Evolutionary conservation across 805 yeast genomes (phyloP).

Genomic region (Yamadazyma nakazawae): DNA sequence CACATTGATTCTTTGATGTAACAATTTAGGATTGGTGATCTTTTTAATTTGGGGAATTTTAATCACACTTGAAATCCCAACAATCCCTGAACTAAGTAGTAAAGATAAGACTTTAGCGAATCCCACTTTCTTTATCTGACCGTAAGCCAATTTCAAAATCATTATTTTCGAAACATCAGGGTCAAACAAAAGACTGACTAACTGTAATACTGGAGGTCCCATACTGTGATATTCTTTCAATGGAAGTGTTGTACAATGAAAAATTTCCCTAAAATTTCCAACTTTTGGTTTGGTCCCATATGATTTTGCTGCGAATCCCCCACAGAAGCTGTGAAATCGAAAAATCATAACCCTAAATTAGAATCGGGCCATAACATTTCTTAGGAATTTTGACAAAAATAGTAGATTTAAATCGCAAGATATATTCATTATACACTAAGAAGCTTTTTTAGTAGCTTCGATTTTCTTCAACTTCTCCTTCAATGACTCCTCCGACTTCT

Average conservation of each 20-base stretch:
- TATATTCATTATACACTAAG: background rate
- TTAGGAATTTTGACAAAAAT: too few species aligned
- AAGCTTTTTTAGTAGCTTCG: slow-evolving; percentile 13
- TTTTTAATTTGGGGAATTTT: slow-evolving; percentile 41
- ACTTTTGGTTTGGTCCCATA: slow-evolving; percentile 4
- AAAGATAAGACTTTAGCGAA: slow-evolving; percentile 31
- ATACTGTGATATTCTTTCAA: slow-evolving; percentile 8
- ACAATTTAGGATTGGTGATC: slow-evolving; percentile 25
- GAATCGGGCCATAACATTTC: too few species aligned
- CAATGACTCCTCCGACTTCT: slow-evolving; percentile 63
- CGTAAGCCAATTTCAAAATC: slow-evolving; percentile 35
- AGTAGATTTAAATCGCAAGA: background rate
- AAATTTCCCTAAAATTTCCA: background rate
- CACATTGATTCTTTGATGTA: slow-evolving; percentile 25
- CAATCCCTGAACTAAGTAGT: slow-evolving; percentile 31
- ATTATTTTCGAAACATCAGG: slow-evolving; percentile 39
- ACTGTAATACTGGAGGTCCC: slow-evolving; percentile 26
- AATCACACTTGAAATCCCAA: slow-evolving; percentile 36
- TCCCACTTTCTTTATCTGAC: slow-evolving; percentile 33
- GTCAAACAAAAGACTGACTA: slow-evolving; percentile 33
- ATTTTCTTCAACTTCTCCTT: slow-evolving; percentile 59
- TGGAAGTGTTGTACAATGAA: background rate
- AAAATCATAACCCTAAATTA: background rate
- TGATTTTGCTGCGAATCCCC: slow-evolving; percentile 8
- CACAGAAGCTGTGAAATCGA: background rate